phyloP scores from a whole-genome alignment of 1,284 basidiomycete genomes.

The Schizopora paradoxa region DNA sequence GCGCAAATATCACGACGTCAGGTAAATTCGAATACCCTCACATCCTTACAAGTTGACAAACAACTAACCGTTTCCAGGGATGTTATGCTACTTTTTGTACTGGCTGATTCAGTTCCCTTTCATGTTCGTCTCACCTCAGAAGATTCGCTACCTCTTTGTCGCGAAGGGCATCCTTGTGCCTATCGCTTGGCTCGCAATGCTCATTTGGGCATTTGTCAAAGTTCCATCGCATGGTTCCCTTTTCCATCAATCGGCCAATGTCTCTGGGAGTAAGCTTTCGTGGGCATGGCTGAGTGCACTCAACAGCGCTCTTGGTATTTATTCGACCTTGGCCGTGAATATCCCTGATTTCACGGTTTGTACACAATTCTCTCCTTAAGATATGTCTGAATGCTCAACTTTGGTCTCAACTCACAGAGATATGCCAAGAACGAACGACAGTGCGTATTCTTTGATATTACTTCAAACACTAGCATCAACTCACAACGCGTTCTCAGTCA shows the following conservation, averaged over 20 bases:
- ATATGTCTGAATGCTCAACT: not conserved
- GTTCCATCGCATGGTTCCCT: constrained; percentile 51
- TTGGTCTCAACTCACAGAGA: constrained; percentile 31
- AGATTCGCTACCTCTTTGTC: constrained; percentile 68
- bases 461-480: not conserved
- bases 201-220: constrained; percentile 69
- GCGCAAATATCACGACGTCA: constrained; percentile 58
- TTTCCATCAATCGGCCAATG: constrained; percentile 37
- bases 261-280: constrained; percentile 47
- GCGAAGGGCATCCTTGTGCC: constrained; percentile 64
- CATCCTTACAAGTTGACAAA: too few relatives aligned
- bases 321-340: constrained; percentile 62
- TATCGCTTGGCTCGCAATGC: constrained; percentile 60
- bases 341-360: constrained; percentile 68
- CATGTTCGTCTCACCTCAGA: constrained; percentile 70
- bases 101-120: constrained; percentile 74
- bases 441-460: constrained; percentile 31
- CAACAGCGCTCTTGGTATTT: constrained; percentile 65
- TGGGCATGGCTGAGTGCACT: constrained; percentile 74
- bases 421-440: constrained; percentile 57
- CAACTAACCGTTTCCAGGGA: too few relatives aligned
- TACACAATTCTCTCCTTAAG: constrained; percentile 13
- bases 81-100: constrained; percentile 77
- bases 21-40: constrained; percentile 31
- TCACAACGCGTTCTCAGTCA: constrained; percentile 36